Base-by-base conservation (phyloP, 2,329 filamentous ascomycete genomes). In the Blumeriella jaapii region DNA sequence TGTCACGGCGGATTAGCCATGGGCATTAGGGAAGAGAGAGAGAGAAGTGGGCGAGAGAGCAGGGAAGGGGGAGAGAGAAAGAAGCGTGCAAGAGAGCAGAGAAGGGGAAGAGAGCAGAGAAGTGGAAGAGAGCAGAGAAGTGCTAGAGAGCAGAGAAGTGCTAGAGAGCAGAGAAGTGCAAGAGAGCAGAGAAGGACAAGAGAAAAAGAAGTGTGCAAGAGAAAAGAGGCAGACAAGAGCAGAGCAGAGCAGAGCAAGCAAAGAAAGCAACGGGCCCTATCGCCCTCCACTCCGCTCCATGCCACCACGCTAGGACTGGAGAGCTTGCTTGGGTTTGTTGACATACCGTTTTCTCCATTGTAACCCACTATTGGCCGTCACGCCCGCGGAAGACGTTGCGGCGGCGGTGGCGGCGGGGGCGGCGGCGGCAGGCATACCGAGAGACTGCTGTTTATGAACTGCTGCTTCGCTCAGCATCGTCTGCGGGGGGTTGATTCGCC, bases 331-430 rank as follows among this genome's bases (percentile, higher is more conserved):
- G 20, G 30, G 11, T 14, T 30, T 30, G 25, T 25, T 26, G 4
- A 40, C 51, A 41, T 54, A 56, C 53, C 47, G 43, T 47, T 54
- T 33, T 55, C 53, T 30, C 38, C 45, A 41, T 45, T 49, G 31
- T 39, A 46, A 39, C 40, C 45, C 49, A 44, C 44, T 47, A 38
- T 42, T 49, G 26, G 50, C 24, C 19, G 34, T 44, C 18, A 45
- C 34, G 29, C 38, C 45, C 26, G 38, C 46, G 20, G 52, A 49
- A 44, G 52, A 49, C 35, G 48, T 51, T 41, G 52, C 43, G 22
- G 50, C 24, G 17, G 34, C 45, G 19, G 46, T 33, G 29, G 36
- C 45, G 27, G 38, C 46, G 20, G 52, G 48, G 44, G 52, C 48
- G 34, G 48, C 50, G 40, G 52, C 43, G 22, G 51, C 45, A 17